phyloP scores from a whole-genome alignment of 2,329 filamentous ascomycete genomes.

The Gyromitra esculenta region DNA sequence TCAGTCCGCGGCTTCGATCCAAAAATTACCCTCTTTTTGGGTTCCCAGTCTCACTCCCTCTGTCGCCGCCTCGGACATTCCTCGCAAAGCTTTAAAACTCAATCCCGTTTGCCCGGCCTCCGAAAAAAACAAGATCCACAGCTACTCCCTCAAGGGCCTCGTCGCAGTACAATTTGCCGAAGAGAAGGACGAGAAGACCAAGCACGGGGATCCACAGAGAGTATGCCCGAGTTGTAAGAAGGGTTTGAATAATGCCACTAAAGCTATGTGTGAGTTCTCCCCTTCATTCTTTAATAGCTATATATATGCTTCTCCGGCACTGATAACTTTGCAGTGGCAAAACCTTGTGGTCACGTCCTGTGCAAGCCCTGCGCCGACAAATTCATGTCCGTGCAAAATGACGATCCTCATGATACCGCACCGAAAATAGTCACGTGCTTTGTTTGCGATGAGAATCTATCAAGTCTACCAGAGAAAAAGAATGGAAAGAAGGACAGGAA shows the following conservation, averaged over 20 bases:
- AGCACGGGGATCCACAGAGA: slow-evolving; percentile 64
- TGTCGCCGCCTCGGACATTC: slow-evolving; percentile 67
- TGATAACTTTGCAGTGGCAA: slow-evolving; percentile 68
- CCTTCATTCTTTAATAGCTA: background rate
- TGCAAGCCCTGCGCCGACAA: slow-evolving; percentile 85
- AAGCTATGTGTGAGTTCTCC: slow-evolving; percentile 70
- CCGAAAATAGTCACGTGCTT: slow-evolving; percentile 74
- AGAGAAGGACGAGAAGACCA: slow-evolving; percentile 67
- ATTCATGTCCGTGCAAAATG: slow-evolving; percentile 74
- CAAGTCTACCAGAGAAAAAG: slow-evolving; percentile 62
- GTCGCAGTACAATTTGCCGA: slow-evolving; percentile 80
- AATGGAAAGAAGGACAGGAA: slow-evolving; percentile 56
- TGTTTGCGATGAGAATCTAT: slow-evolving; percentile 85
- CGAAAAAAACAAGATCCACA: slow-evolving; percentile 71
- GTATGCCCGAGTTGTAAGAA: slow-evolving; percentile 90
- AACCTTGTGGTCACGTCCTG: slow-evolving; percentile 89
- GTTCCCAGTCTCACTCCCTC: slow-evolving; percentile 82
- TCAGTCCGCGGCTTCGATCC: slow-evolving; percentile 52
- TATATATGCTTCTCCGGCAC: background rate
- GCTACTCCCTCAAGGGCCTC: slow-evolving; percentile 80
- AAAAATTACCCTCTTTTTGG: slow-evolving; percentile 84
- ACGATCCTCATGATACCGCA: slow-evolving; percentile 70
- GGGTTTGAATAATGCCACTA: slow-evolving; percentile 79
- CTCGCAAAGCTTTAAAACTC: slow-evolving; percentile 71
- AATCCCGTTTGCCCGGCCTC: slow-evolving; percentile 81